Base-by-base conservation (phyloP, 2,329 filamentous ascomycete species). In the Colletotrichum higginsianum region DNA sequence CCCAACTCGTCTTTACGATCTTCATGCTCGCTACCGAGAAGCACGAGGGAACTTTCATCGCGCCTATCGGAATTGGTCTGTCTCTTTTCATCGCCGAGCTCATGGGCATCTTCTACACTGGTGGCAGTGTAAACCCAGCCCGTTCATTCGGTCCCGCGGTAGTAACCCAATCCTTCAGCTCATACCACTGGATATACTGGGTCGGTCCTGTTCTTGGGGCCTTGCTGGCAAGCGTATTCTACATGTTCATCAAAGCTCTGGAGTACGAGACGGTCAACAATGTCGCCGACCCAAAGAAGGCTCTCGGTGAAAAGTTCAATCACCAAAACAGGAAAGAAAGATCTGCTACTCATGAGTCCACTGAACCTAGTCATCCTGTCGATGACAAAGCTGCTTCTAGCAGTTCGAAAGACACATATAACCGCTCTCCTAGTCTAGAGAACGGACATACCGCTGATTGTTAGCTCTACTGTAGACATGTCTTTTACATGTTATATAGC, bases 1-100 rank as follows among this genome's bases (percentile, higher is more conserved):
- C 89, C 0, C 85, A 91, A 77, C 83, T 93, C 16, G 86, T 92
- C 15, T 83, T 93, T 64, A 87, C 90, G 2, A 88, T 93, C 42
- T 89, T 91, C 79, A 92, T 94, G 88, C 84, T 94, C 61, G 92
- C 91, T 0, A 88, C 90, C 4, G 91, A 94, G 78, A 94, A 94
- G 82, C 92, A 94, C 79, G 90, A 90, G 61, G 89, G 89, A 2
- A 94, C 92, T 0, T 93, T 87, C 77, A 82, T 94, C 1, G 92
- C 92, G 0, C 92, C 92, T 0, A 82, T 94, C 5, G 92, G 90
- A 13, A 93, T 95, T 75, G 93, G 93, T 1, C 81, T 94, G 2
- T 85, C 92, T 0, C 85, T 94, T 58, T 94, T 94, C 49, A 52
- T 52, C 11, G 49, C 49, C 79, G 49, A 52, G 49, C 49, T 52